Base-by-base conservation (phyloP, 306 rosid genomes). In the Gleditsia sinensis region DNA sequence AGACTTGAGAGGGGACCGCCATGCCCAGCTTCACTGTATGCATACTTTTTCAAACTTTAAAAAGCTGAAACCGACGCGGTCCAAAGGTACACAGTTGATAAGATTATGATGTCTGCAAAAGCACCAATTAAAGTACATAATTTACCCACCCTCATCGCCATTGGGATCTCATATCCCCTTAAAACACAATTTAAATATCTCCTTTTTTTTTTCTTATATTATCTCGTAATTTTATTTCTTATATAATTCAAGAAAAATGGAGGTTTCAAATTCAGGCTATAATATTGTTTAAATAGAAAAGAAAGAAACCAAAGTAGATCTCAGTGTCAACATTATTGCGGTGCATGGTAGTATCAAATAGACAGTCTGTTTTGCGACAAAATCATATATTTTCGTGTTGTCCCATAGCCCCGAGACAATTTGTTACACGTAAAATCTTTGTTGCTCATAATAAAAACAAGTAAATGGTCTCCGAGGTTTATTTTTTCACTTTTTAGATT, bases 41-140 rank as follows among this genome's bases (percentile, higher is more conserved):
- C 68, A 6, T 75, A 11, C 78, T 82, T 87, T 84, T 85, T 77
- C 81, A 74, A 81, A 72, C 76, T 77, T 78, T 7, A 63, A 71
- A 85, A 82, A 80, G 83, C 50, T 39, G n/a, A 40, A 56, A 68
- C 79, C 83, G 71, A 78, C 81, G 54, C 59, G 84, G 78, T 72
- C 87, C 72, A 82, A 85, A 82, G 81, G 71, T 78, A 54, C 56
- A 57, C 71, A 49, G 46, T 65, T 60, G 36, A 76, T 61, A 69
- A 67, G 67, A 72, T 77, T 72, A 69, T 66, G 71, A 37, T 33
- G 62, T 56, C 46, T 57, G 54, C 77, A 46, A 84, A 84, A 84
- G 84, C 72, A 81, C 69, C 21, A 24, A 67, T 32, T 43, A 83
- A 83, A 77, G 51, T 77, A 57, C n/a, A 77, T 75, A 20, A 54